These are phyloP conservation scores for Metschnikowia rubicola DNA, from an alignment of 805 yeast species.

Conservation along the genomic window DNA sequence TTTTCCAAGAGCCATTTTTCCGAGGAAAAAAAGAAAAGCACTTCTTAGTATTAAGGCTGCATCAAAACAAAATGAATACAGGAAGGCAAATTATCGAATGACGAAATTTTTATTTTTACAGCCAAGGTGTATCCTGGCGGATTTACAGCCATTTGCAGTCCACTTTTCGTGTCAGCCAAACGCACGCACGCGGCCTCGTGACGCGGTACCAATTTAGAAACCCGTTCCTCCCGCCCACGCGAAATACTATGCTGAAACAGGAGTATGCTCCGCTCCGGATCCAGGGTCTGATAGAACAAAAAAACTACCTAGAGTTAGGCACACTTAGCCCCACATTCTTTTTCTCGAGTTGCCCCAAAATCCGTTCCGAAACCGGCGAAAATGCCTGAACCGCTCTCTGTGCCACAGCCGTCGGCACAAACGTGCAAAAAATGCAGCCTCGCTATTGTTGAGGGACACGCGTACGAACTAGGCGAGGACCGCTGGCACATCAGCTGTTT, in stretches of 20 bases:
- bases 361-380: neutral
- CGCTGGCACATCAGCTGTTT: conserved; percentile 96
- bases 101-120: no score
- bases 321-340: no score
- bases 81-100: no score
- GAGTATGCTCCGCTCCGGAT: neutral
- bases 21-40: no score
- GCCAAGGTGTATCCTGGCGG: no score
- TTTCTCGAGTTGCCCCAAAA: neutral
- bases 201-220: neutral
- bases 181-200: neutral
- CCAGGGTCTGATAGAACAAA: neutral
- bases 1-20: no score
- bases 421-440: conserved; percentile 38
- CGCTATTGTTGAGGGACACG: conserved; percentile 82
- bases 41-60: no score
- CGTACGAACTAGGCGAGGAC: conserved; percentile 90
- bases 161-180: neutral
- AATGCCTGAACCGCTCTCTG: conserved; percentile 7
- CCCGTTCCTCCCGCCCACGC: conserved; percentile 5
- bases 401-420: conserved; percentile 16
- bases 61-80: no score
- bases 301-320: neutral
- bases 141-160: no score
- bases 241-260: conserved; percentile 4